Evolutionary conservation across 1,139 yeast species (phyloP).

Genomic region (Arxiozyma bovina): DNA sequence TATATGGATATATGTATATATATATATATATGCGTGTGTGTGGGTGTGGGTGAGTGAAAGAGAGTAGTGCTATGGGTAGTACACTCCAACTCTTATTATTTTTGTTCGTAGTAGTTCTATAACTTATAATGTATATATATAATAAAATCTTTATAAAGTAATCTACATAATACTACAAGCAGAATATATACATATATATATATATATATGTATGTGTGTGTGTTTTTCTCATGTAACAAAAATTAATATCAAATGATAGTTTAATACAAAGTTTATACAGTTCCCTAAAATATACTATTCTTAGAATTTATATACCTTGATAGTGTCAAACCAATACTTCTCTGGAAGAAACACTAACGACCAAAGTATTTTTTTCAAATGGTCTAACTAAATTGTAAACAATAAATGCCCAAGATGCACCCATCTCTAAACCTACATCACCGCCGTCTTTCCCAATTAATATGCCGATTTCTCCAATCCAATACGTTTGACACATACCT

Average conservation of each 20-base stretch:
- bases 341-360: constrained; percentile 18
- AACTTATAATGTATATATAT: not conserved
- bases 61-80: not conserved
- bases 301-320: not conserved
- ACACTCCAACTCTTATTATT: not conserved
- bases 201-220: too few relatives aligned
- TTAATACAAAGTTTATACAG: not conserved
- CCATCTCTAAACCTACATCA: constrained; percentile 82
- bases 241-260: not conserved
- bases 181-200: too few relatives aligned
- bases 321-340: not conserved
- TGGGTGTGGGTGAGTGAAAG: not conserved
- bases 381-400: constrained; percentile 56
- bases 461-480: constrained; percentile 57
- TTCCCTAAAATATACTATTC: too few relatives aligned
- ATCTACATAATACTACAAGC: too few relatives aligned
- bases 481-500: constrained; percentile 87
- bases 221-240: too few relatives aligned
- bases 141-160: not conserved
- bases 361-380: constrained; percentile 62
- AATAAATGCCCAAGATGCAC: constrained; percentile 59
- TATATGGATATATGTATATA: not conserved
- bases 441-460: constrained; percentile 65
- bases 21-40: too few relatives aligned
- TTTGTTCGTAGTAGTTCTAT: not conserved